A percentile compares a stretch with the other conserved stretches of the same genome.
These are phyloP conservation scores for Aphanomyces cochlioides DNA, from an alignment of 352 stramenopile species.

Conservation along the genomic window DNA sequence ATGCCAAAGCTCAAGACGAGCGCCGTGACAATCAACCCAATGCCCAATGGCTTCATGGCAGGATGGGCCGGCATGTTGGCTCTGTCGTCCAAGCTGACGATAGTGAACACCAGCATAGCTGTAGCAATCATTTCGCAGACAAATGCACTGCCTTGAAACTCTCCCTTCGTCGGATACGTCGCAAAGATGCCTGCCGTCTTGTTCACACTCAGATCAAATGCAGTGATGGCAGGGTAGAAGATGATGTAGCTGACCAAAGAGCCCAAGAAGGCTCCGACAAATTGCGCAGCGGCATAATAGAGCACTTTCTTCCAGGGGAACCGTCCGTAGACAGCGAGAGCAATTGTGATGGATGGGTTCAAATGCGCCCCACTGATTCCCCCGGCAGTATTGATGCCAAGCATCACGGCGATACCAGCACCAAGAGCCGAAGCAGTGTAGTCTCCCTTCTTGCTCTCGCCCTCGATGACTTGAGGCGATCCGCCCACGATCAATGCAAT, in stretches of 20 bases:
- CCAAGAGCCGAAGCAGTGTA: conserved; percentile 47
- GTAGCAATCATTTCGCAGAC: conserved; percentile 53
- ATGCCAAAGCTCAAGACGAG: conserved; percentile 46
- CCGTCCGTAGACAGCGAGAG: conserved; percentile 45
- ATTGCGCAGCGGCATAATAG: conserved; percentile 52
- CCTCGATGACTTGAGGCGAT: conserved; percentile 40
- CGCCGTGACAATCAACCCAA: conserved; percentile 39
- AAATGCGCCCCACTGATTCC: conserved; percentile 59
- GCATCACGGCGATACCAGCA: conserved; percentile 62
- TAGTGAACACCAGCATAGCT: conserved; percentile 59
- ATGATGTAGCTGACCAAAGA: conserved; percentile 38
- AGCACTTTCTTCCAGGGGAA: conserved; percentile 56
- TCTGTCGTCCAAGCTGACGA: conserved; percentile 65
- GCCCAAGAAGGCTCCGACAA: conserved; percentile 49
- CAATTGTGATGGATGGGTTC: conserved; percentile 59
- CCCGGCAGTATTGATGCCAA: conserved; percentile 54
- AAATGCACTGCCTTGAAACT: conserved; percentile 36
- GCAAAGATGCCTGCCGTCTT: conserved; percentile 35
- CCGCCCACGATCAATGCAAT: conserved; percentile 40
- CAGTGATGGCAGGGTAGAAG: conserved; percentile 37
- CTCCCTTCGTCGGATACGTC: conserved; percentile 35
- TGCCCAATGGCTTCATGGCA: conserved; percentile 32
- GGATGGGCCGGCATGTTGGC: conserved; percentile 63
- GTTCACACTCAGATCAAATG: conserved; percentile 31
- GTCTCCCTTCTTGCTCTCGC: conserved; percentile 35